Evolutionary conservation across 257 asterid species (phyloP).

Genomic region (Vinca minor): DNA sequence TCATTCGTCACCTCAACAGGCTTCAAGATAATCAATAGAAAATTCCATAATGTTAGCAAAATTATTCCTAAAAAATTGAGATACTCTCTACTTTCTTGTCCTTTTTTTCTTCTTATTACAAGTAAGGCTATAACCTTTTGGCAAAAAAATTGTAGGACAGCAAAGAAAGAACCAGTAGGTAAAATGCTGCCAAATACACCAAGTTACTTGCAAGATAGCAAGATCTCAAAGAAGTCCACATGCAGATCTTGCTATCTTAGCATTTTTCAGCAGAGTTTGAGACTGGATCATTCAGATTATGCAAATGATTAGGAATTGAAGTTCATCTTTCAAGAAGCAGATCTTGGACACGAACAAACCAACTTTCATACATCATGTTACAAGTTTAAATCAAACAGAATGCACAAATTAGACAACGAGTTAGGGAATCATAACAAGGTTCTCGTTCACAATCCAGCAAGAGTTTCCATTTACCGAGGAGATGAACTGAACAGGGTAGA

Average conservation of each 20-base stretch:
- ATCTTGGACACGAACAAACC: background rate
- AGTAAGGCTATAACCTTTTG: background rate
- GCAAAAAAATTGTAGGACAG: background rate
- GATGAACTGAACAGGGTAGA: too few species aligned
- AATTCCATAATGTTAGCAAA: background rate
- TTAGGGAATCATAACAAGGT: background rate
- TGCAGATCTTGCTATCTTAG: background rate
- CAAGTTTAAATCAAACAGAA: background rate
- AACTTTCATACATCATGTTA: background rate
- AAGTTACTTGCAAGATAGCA: background rate
- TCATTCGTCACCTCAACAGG: slow-evolving; percentile 7
- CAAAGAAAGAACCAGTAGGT: background rate
- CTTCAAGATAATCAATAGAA: background rate
- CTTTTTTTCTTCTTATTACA: background rate
- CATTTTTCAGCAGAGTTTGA: background rate
- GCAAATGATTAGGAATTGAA: background rate
- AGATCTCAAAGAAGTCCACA: background rate
- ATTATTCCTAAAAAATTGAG: background rate
- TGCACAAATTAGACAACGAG: background rate
- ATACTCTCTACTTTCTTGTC: background rate
- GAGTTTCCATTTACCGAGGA: too few species aligned
- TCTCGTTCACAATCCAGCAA: too few species aligned
- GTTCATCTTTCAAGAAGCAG: background rate
- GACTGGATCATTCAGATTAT: background rate
- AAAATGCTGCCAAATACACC: background rate